Base-by-base conservation (phyloP, 2,329 filamentous ascomycete genomes). In the Scleromitrula shiraiana region DNA sequence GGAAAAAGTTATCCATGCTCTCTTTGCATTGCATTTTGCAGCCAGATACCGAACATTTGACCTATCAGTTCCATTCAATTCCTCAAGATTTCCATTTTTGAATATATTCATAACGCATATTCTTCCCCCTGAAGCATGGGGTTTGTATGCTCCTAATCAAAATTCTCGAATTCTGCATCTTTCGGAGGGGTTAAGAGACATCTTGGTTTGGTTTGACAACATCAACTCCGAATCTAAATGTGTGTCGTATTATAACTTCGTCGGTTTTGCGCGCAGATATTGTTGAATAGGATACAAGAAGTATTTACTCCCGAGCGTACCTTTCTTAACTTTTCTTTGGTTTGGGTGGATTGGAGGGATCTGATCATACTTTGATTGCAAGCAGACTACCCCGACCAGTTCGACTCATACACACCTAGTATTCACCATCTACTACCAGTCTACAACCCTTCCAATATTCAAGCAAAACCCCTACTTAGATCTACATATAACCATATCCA, bases 11-110 rank as follows among this genome's bases (percentile, higher is more conserved):
- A 46, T 46, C 43, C 43, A 45, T 45, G 33, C 35, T 38, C 27
- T 26, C 37, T 40, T 24, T 40, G 42, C 42, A 46, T 39, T 46
- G 33, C 42, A 46, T 39, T 39, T 46, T 39, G 33, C 35, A 46
- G 24, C 17, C 24, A 29, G 24, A 19, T 12, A 14, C 27, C 10
- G 7, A n/a, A 35, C 14, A 30, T 39, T 22, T 26, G 12, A 46
- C 33, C 43, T 46, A 39, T 30, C 19, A 46, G 14, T 29, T 26
- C 33, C 14, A 19, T 45, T 26, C 30, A 37, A 37, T 36, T 36
- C 35, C 23, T 33, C 41, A n/a, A n/a, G n/a, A n/a, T n/a, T n/a
- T n/a, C n/a, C n/a, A n/a, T n/a, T n/a, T n/a, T n/a, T n/a, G n/a
- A n/a, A n/a, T n/a, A n/a, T n/a, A n/a, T n/a, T n/a, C n/a, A n/a